Base-by-base conservation (phyloP, 2,329 filamentous ascomycete genomes). In the Incumbomyces lentus region DNA sequence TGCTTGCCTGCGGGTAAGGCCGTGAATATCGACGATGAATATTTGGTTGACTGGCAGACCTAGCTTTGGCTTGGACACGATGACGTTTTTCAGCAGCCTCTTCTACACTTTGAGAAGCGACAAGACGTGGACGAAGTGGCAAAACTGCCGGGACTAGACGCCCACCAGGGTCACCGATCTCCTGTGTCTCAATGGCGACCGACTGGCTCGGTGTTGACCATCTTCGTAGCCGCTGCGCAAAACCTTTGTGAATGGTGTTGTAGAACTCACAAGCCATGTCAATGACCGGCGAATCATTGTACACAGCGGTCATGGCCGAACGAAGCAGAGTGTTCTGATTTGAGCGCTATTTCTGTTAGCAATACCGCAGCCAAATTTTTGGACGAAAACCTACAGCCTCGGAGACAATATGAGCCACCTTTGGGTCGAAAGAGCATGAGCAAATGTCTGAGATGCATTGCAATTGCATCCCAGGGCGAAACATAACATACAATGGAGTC, bases 31-130 rank as follows among this genome's bases (percentile, higher is more conserved):
- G 40, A 16, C 40, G 6, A 34, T 44, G 29, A 33, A 44, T 33
- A 34, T 44, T 44, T n/a, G 40, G 40, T 14, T 34, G 40, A 14
- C 40, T 44, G 8, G 18, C 10, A 14, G 40, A 44, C 26, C 40
- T 33, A 11, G 26, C n/a, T 30, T 41, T 41, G 12, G 13, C 13
- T 26, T 41, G 18, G 11, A 41, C 13, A 17, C 30, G 19, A 12
- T 41, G 4, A n/a, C 14, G 10, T n/a, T 4, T 11, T 6, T 17
- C 18, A 5, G 4, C 22, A 17, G n/a, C 7, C 19, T 41, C 39
- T 6, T 41, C 39, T 14, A 41, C 17, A n/a, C 39, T 41, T 6
- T 41, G 39, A 26, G 39, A 41, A 4, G 39, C 5, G 13, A 41
- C 22, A 4, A 41, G 26, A 22, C 39, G 39, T 3, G 17, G 39